These are phyloP conservation scores for Alternaria ventricosa DNA, from an alignment of 2,329 filamentous ascomycete genomes.

Conservation along the genomic window DNA sequence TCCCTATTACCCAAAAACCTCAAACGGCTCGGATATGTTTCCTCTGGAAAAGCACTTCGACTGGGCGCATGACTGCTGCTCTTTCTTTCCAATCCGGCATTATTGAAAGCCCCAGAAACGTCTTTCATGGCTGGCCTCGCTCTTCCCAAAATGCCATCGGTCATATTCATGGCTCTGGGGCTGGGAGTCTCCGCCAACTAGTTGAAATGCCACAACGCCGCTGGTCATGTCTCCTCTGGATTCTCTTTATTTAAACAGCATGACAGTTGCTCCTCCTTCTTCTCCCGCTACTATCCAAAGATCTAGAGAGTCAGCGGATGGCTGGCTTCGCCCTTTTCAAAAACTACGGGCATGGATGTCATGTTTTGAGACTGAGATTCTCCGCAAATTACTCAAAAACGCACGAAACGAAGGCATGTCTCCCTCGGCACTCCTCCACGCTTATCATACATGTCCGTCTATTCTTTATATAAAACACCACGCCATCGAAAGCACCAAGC, in stretches of 20 bases:
- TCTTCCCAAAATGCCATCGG: not conserved
- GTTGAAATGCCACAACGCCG: accelerated
- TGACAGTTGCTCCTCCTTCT: accelerated
- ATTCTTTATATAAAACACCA: no score
- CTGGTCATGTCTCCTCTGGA: not conserved
- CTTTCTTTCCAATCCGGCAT: not conserved
- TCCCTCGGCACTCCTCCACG: no score
- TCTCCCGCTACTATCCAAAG: not conserved
- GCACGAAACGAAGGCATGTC: no score
- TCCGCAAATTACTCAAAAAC: not conserved
- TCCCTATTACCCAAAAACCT: not conserved
- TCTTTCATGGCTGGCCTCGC: not conserved
- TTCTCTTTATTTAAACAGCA: not conserved
- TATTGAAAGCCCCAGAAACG: not conserved
- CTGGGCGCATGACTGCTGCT: not conserved
- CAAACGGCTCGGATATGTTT: no score
- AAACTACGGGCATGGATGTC: no score
- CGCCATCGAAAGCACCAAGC: no score
- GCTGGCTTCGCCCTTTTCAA: not conserved
- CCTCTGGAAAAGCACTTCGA: not conserved
- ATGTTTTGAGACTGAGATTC: not conserved
- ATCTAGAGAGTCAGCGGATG: accelerated
- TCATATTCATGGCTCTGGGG: no score
- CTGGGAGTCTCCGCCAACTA: not conserved
- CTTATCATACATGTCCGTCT: no score